A percentile compares a stretch with the other conserved stretches of the same genome.
These are phyloP conservation scores for Debaryomyces psychrophilus DNA, from an alignment of 1,139 yeast species.

Conservation along the genomic window DNA sequence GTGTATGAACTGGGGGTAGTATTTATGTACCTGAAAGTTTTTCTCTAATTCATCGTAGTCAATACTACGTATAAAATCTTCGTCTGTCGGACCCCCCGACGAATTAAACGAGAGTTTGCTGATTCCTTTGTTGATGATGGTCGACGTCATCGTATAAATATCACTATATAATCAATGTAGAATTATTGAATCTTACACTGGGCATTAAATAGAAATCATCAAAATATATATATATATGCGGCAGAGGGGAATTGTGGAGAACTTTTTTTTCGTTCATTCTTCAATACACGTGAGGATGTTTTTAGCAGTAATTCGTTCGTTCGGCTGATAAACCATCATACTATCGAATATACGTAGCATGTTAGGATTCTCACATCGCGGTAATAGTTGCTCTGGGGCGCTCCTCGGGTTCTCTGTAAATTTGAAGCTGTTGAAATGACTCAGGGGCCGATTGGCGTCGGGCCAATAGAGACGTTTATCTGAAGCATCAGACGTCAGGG, in stretches of 20 bases:
- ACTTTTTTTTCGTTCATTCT: neutral
- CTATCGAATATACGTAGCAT: constrained; percentile 23
- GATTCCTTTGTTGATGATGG: constrained; percentile 17
- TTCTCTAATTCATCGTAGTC: constrained; percentile 44
- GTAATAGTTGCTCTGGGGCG: constrained; percentile 24
- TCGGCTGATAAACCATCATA: constrained; percentile 31
- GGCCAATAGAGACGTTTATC: constrained; percentile 37
- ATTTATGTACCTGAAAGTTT: constrained; percentile 40
- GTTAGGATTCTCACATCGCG: constrained; percentile 26
- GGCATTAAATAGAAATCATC: neutral
- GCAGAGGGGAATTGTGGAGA: constrained; percentile 10
- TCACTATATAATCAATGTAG: neutral
- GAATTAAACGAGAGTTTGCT: constrained; percentile 17
- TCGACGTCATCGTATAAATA: constrained; percentile 12
- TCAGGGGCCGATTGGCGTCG: constrained; percentile 33
- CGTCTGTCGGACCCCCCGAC: constrained; percentile 13
- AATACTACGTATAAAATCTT: constrained; percentile 27
- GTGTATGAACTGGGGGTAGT: constrained; percentile 45
- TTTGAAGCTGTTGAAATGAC: constrained; percentile 35
- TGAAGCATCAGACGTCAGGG: constrained; percentile 55
- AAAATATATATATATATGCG: constrained; percentile 2
- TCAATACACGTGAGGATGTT: constrained; percentile 13
- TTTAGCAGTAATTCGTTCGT: constrained; percentile 19
- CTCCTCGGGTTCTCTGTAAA: constrained; percentile 24
- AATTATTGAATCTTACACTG: neutral